These are phyloP conservation scores for Ogataea neopini DNA, from an alignment of 805 yeast genomes.

Conservation along the genomic window DNA sequence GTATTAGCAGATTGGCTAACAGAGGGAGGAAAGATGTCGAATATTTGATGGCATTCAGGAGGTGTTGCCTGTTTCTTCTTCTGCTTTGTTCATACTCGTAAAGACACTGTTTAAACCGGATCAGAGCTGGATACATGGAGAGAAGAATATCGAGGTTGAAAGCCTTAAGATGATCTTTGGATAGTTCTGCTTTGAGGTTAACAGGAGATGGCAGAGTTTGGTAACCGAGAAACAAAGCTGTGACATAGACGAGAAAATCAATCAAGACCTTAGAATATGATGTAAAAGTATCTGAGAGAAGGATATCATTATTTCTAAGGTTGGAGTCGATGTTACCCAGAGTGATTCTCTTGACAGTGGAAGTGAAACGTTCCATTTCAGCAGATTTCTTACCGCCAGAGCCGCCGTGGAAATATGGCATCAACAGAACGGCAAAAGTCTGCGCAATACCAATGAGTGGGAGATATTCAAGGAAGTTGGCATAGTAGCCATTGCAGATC, in stretches of 20 bases:
- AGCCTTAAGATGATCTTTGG: slow-evolving; percentile 31
- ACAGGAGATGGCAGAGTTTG: slow-evolving; percentile 35
- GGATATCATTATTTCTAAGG: slow-evolving; percentile 73
- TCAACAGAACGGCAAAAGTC: slow-evolving; percentile 38
- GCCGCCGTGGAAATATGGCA: slow-evolving; percentile 30
- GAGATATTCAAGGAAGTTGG: slow-evolving; percentile 34
- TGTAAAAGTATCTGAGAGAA: slow-evolving; percentile 81
- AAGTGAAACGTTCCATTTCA: slow-evolving; percentile 46
- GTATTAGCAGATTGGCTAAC: slow-evolving; percentile 35
- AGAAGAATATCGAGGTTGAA: slow-evolving; percentile 35
- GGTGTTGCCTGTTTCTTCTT: slow-evolving; percentile 49
- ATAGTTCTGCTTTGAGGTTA: slow-evolving; percentile 27
- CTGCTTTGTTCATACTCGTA: slow-evolving; percentile 58
- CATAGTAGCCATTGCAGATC: slow-evolving; percentile 25
- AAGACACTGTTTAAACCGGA: slow-evolving; percentile 82
- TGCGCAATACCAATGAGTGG: slow-evolving; percentile 41
- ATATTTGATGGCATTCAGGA: slow-evolving; percentile 77
- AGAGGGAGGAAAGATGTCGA: slow-evolving; percentile 59
- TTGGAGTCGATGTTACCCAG: slow-evolving; percentile 60
- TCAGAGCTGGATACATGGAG: slow-evolving; percentile 58
- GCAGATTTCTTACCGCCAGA: slow-evolving; percentile 23
- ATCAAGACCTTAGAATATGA: slow-evolving; percentile 77
- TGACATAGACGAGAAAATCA: slow-evolving; percentile 61
- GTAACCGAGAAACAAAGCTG: slow-evolving; percentile 44
- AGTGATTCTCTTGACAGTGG: slow-evolving; percentile 53